phyloP scores from a whole-genome alignment of 2,329 filamentous ascomycete genomes.

The Penicillium olsonii region DNA sequence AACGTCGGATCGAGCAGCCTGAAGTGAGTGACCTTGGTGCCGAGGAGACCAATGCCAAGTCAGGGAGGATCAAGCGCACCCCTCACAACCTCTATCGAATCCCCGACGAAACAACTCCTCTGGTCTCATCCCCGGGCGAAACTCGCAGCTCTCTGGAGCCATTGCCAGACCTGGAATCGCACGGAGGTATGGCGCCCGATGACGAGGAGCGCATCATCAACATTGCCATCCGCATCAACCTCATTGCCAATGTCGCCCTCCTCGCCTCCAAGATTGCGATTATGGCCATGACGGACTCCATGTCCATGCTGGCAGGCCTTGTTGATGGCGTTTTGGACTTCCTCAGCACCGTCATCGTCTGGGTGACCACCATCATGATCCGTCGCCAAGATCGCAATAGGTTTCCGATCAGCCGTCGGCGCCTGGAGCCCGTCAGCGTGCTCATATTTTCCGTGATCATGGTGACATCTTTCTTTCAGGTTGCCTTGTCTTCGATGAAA shows the following conservation, averaged over 20 bases:
- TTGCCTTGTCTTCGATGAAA: slow-evolving; percentile 62
- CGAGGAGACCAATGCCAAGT: slow-evolving; percentile 45
- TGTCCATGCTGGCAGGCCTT: slow-evolving; percentile 66
- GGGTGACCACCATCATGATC: slow-evolving; percentile 62
- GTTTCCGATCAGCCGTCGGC: slow-evolving; percentile 63
- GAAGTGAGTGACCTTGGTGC: slow-evolving; percentile 38
- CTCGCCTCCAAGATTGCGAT: slow-evolving; percentile 76
- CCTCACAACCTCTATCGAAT: slow-evolving; percentile 83
- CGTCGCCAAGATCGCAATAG: slow-evolving; percentile 61
- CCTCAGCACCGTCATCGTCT: slow-evolving; percentile 64
- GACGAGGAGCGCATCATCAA: slow-evolving; percentile 74
- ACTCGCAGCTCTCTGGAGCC: slow-evolving; percentile 52
- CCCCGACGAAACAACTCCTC: slow-evolving; percentile 37
- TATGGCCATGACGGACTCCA: slow-evolving; percentile 70
- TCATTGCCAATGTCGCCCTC: slow-evolving; percentile 73
- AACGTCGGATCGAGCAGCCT: slow-evolving; percentile 30
- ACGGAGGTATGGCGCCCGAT: slow-evolving; percentile 56
- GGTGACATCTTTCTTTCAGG: slow-evolving; percentile 65
- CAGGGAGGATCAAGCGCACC: slow-evolving; percentile 65
- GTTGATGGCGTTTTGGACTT: slow-evolving; percentile 68
- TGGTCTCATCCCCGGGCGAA: slow-evolving; percentile 54
- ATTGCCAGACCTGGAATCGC: slow-evolving; percentile 47
- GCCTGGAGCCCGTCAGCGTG: slow-evolving; percentile 65
- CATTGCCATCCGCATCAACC: slow-evolving; percentile 85
- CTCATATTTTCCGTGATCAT: slow-evolving; percentile 68